phyloP scores from a whole-genome alignment of 208 protist species.

The Crithidia fasciculata region DNA sequence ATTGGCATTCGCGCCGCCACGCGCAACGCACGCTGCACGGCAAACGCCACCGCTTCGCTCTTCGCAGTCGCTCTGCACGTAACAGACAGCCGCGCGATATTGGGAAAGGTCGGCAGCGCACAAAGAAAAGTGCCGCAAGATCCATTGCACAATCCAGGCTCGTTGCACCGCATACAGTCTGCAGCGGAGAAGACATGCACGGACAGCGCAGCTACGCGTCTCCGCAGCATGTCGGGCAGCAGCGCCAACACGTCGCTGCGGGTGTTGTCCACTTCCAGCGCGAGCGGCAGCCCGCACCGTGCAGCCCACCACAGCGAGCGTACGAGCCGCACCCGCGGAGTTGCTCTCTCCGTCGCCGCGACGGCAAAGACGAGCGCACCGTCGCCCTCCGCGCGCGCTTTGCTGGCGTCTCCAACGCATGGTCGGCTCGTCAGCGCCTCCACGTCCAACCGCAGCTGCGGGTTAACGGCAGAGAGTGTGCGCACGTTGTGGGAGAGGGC shows the following conservation, averaged over 20 bases:
- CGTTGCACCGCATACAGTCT: not conserved
- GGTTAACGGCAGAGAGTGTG: not conserved
- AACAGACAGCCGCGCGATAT: not conserved
- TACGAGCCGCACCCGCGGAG: not conserved
- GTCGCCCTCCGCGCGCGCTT: not conserved
- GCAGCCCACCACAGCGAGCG: constrained; percentile 6
- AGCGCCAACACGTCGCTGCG: not conserved
- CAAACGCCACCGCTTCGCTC: not conserved
- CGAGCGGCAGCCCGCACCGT: not conserved
- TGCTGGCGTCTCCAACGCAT: too few species aligned
- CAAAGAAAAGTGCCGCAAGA: too few species aligned
- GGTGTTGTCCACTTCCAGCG: not conserved
- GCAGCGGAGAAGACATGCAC: not conserved
- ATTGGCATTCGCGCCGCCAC: not conserved
- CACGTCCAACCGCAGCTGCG: constrained; percentile 7
- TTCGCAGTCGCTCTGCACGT: not conserved
- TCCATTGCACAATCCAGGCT: too few species aligned
- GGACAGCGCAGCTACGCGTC: not conserved
- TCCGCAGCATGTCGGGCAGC: not conserved
- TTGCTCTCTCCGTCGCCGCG: not conserved
- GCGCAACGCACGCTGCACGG: not conserved
- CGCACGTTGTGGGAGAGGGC: not conserved
- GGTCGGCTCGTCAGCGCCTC: constrained; percentile 1
- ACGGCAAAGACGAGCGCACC: not conserved
- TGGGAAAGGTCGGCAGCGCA: not conserved